Base-by-base conservation (phyloP, 2,329 filamentous ascomycete genomes). In the Xylariaceae sp. region DNA sequence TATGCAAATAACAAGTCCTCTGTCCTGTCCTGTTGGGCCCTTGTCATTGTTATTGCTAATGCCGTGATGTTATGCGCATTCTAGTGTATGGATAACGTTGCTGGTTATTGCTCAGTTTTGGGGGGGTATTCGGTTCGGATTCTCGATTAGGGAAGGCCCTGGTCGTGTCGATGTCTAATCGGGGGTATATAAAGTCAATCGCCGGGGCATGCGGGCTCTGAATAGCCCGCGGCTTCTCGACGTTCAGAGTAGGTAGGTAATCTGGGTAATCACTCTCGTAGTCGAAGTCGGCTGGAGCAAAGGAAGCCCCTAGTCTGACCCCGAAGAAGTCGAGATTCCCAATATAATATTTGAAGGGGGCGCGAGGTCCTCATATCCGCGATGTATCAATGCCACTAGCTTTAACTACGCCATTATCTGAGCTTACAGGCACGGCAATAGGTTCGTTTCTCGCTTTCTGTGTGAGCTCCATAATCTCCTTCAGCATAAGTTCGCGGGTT, bases 401-500 rank as follows among this genome's bases (percentile, higher is more conserved):
- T 57, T 62, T 69, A 31, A 66, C 57, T 9, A 69, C 68, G 5
- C 71, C 68, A 56, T 68, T 60, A 26, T 50, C 60, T 39, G 51
- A 60, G 19, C 54, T 57, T 5, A 63, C 54, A 42, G 66, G 64
- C 29, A 69, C 52, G 2, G 63, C 60, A n/a, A 68, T 59, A 31
- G 71, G 68, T 9, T 61, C 59, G 12, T 79, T 77, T 45, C 75
- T 75, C 27, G 72, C 76, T 66, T 77, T 76, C 47, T 74, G 75
- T 7, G 82, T 80, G 27, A 86, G 71, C 34, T 67, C 65, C 19
- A 82, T 60, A 42, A 86, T 73, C 66, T 86, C 86, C 61, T 80
- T 78, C 59, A 91, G 78, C 90, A 96, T 95, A 50, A 84, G 71
- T 26, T 90, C 86, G 54, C 85, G 80, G 2, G 86, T 89, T 51